Percentiles rank a stretch among this genome's conserved stretches.
Evolutionary conservation across 768 basidiomycete species (phyloP).

Genomic region (Cystobasidium tubakii): DNA sequence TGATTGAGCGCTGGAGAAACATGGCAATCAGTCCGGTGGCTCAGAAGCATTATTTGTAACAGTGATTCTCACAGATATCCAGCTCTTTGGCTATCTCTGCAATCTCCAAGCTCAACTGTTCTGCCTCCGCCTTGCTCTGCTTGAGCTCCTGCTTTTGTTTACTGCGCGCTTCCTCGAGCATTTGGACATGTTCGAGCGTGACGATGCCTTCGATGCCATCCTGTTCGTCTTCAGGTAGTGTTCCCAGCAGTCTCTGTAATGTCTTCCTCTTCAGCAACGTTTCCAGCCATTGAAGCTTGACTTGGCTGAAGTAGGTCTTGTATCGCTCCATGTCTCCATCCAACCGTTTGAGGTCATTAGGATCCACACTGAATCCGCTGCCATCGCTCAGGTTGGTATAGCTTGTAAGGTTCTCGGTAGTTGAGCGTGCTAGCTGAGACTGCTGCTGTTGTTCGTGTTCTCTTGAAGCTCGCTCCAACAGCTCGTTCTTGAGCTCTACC

Average conservation of each 20-base stretch:
- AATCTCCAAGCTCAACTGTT: conserved; percentile 1
- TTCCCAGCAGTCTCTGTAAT: conserved; percentile 10
- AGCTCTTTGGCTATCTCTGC: conserved; percentile 17
- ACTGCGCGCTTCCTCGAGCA: conserved; percentile 7
- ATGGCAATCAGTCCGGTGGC: no score
- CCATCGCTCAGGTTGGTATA: conserved; percentile 34
- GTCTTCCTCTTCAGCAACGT: conserved; percentile 22
- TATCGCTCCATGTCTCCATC: conserved; percentile 21
- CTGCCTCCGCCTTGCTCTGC: conserved; percentile 26
- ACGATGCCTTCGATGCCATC: conserved; percentile 19
- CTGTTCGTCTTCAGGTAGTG: background rate
- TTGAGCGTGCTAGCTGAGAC: conserved; percentile 21
- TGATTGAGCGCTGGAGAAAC: conserved; percentile 32
- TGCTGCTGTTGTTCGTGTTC: conserved; percentile 11
- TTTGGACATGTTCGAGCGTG: background rate
- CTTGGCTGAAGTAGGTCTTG: conserved; percentile 31
- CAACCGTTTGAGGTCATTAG: conserved; percentile 26
- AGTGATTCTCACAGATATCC: conserved; percentile 11
- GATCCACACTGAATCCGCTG: conserved; percentile 18
- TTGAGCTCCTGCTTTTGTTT: conserved; percentile 23
- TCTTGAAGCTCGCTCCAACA: conserved; percentile 7
- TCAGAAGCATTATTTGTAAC: no score
- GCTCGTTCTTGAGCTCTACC: conserved; percentile 23
- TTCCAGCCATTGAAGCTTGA: conserved; percentile 35
- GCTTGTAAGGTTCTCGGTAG: conserved; percentile 30